phyloP scores from a whole-genome alignment of 1,139 yeast species.

The Geotrichum fermentans region DNA sequence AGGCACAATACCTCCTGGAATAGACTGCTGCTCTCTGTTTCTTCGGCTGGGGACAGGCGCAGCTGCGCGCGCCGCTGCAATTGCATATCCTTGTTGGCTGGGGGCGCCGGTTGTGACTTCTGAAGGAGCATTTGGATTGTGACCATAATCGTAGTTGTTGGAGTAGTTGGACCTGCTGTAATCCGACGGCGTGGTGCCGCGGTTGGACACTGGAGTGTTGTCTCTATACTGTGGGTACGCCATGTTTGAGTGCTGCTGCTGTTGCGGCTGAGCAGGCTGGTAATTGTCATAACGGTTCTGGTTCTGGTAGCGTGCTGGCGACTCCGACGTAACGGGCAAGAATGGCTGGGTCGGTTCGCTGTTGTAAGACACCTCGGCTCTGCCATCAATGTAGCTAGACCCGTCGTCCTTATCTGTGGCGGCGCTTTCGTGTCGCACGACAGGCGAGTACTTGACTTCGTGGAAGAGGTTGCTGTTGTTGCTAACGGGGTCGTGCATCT shows the following conservation, averaged over 20 bases:
- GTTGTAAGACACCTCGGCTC: neutral
- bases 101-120: neutral
- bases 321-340: neutral
- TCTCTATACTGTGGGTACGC: neutral
- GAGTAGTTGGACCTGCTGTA: conserved; percentile 1
- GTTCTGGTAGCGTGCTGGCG: neutral
- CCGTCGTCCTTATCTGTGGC: neutral
- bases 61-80: neutral
- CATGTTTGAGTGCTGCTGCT: neutral
- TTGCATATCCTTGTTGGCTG: neutral
- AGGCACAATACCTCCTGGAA: conserved; percentile 6
- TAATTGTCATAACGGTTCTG: neutral
- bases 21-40: neutral
- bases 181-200: neutral
- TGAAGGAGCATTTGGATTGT: neutral
- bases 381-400: neutral
- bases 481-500: neutral
- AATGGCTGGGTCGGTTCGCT: conserved; percentile 1
- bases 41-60: neutral
- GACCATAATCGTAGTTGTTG: conserved; percentile 12
- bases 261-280: neutral
- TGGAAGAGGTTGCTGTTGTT: conserved; percentile 8
- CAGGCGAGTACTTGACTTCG: conserved; percentile 8
- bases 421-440: conserved; percentile 21
- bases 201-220: neutral